Conservation (phyloP, 768 basidiomycete genomes). For the Termitomyces sp. region DNA sequence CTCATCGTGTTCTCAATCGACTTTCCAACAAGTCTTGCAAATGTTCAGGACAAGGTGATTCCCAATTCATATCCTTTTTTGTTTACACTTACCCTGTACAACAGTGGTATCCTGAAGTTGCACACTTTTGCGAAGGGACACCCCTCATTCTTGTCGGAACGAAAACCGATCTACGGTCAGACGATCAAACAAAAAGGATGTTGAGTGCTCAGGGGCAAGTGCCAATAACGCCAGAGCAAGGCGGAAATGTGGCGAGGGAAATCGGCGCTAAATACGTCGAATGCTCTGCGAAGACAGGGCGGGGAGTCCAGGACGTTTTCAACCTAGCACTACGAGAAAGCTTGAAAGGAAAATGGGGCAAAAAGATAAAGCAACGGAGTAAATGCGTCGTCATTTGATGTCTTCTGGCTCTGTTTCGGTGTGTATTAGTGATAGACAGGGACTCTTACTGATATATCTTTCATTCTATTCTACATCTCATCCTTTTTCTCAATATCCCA, state of each 20-base stretch:
- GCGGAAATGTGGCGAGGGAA: conserved; percentile 80
- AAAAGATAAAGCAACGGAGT: conserved; percentile 62
- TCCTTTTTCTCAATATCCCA: background rate
- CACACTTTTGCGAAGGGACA: conserved; percentile 87
- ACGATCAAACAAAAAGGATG: conserved; percentile 85
- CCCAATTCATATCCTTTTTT: background rate
- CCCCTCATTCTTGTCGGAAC: conserved; percentile 92
- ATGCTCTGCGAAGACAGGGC: conserved; percentile 91
- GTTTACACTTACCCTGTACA: conserved; percentile 7
- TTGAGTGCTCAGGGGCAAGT: conserved; percentile 84
- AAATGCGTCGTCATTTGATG: conserved; percentile 59
- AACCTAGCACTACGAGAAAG: conserved; percentile 85
- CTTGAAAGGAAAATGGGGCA: conserved; percentile 76
- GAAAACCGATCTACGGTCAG: conserved; percentile 86
- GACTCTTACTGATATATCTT: conserved; percentile 22
- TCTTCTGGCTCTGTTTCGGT: conserved; percentile 14
- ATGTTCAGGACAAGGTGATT: conserved; percentile 85
- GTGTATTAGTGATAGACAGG: conserved; percentile 20
- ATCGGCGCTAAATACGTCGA: conserved; percentile 94
- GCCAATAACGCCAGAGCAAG: conserved; percentile 82
- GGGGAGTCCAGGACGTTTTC: conserved; percentile 91
- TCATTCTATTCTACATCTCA: conserved; percentile 7
- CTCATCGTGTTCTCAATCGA: conserved; percentile 94
- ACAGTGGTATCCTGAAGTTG: conserved; percentile 92
- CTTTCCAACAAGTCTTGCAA: conserved; percentile 87